Base-by-base conservation (phyloP, 2,329 filamentous ascomycete species). In the Penicillium italicum region DNA sequence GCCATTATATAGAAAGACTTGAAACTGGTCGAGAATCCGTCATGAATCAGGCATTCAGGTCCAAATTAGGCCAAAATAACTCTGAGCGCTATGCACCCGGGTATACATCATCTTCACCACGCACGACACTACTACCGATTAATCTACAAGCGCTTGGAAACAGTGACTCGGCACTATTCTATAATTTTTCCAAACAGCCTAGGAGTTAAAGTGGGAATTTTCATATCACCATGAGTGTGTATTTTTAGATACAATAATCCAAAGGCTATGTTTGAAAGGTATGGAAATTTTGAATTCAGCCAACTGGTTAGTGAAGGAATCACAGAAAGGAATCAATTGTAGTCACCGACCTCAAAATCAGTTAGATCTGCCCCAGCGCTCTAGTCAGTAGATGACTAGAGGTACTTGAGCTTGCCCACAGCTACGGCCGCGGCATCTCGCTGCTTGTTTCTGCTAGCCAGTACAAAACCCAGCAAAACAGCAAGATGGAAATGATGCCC, bases 311-410 rank as follows among this genome's bases (percentile, higher is more conserved):
- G 56, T 37, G 18, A 40, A 33, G 9, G 24, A 28, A 3, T 6
- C 12, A 3, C n/a, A 26, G n/a, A 1, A 10, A 9, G 34, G 22
- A 18, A 33, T 16, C 5, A 11, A 16, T n/a, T 5, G 22, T 18
- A 26, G 40, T 40, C 44, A 12, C 56, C 52, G 48, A 66, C 66
- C 60, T 69, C 67, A 36, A 69, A 69, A 57, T 69, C 68, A 1
- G 66, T 70, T 36, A 68, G 40, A 53, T 68, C 65, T 20, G 58
- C 59, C 44, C 65, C 43, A 18, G 64, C 58, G 36, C 62, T 57
- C 7, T 53, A 53, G 4, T 55, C 55, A 4, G 26, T 36, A 22
- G 52, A 18, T 8, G 28, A 36, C 6, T 24, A 31, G 4, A 14
- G 11, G n/a, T 40, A 36, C 6, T 24, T 31, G 4, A 14, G 11